phyloP scores from a whole-genome alignment of 768 basidiomycete species.

The Kwoniella bestiolae region DNA sequence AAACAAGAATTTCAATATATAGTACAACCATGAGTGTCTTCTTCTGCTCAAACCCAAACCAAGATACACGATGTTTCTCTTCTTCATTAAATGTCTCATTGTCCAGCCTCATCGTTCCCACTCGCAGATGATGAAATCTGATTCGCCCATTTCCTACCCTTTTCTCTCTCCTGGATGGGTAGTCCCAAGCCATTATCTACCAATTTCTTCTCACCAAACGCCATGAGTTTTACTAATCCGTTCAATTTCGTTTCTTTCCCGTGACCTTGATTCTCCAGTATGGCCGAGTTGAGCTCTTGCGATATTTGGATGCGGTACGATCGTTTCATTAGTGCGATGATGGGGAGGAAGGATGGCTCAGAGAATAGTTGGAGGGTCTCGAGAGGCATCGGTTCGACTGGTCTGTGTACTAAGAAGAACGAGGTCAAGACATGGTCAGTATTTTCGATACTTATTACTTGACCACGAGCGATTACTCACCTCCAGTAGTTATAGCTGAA shows the following conservation, averaged over 20 bases:
- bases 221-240: constrained; percentile 76
- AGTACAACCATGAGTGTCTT: neutral
- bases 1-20: neutral
- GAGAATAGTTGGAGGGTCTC: constrained; percentile 34
- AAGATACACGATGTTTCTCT: no score
- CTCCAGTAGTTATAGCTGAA: neutral
- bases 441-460: no score
- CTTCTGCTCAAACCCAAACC: no score
- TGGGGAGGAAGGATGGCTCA: constrained; percentile 63
- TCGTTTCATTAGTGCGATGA: constrained; percentile 79
- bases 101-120: constrained; percentile 66
- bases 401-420: neutral
- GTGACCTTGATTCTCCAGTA: constrained; percentile 87
- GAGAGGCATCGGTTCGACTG: constrained; percentile 1
- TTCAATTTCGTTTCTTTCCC: constrained; percentile 90
- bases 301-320: constrained; percentile 93
- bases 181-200: constrained; percentile 60
- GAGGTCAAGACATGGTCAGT: no score
- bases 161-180: constrained; percentile 32
- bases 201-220: constrained; percentile 84
- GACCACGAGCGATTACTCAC: neutral
- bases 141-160: constrained; percentile 43
- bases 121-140: constrained; percentile 25
- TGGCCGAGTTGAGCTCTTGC: constrained; percentile 91
- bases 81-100: constrained; percentile 59